These are phyloP conservation scores for Solanum hybrid DNA, from an alignment of 305 asterid species.

Conservation along the genomic window DNA sequence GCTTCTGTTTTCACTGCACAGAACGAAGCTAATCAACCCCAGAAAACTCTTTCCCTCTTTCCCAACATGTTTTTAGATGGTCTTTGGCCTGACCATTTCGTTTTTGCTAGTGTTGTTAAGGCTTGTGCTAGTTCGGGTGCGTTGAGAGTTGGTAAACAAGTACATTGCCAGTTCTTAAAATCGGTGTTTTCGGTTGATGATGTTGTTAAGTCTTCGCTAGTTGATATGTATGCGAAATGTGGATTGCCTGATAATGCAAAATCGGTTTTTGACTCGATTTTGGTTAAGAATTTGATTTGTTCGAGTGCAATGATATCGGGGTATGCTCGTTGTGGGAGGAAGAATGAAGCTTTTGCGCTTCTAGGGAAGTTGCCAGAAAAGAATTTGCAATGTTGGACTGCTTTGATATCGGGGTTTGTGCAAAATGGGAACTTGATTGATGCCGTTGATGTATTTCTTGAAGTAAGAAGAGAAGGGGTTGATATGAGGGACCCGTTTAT, in stretches of 20 bases:
- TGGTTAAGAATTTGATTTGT: slow-evolving; percentile 43
- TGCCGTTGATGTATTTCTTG: slow-evolving; percentile 41
- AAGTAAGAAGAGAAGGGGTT: slow-evolving; percentile 52
- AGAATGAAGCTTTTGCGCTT: slow-evolving; percentile 38
- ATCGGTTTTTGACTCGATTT: slow-evolving; percentile 42
- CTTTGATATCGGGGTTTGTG: slow-evolving; percentile 61
- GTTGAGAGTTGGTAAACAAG: slow-evolving; percentile 44
- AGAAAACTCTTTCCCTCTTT: slow-evolving; percentile 33
- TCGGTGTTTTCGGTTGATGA: slow-evolving; percentile 46
- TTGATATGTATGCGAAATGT: slow-evolving; percentile 69
- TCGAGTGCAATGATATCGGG: slow-evolving; percentile 67
- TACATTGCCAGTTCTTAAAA: slow-evolving; percentile 50
- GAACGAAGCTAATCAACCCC: slow-evolving; percentile 40
- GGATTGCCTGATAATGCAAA: slow-evolving; percentile 45
- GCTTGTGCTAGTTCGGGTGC: slow-evolving; percentile 51
- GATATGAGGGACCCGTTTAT: slow-evolving; percentile 37
- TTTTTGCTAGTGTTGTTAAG: slow-evolving; percentile 47
- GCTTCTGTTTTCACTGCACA: slow-evolving; percentile 61
- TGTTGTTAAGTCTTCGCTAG: slow-evolving; percentile 63
- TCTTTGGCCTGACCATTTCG: slow-evolving; percentile 50
- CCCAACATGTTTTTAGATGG: slow-evolving; percentile 22
- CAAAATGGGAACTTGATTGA: slow-evolving; percentile 48
- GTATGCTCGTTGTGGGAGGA: slow-evolving; percentile 57
- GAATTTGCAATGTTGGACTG: slow-evolving; percentile 49
- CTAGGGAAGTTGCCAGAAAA: slow-evolving; percentile 32